Evolutionary conservation across 805 yeast genomes (phyloP), one percentile per base, ranked within the genome.

Genomic region (Zygosaccharomyces rouxii): DNA sequence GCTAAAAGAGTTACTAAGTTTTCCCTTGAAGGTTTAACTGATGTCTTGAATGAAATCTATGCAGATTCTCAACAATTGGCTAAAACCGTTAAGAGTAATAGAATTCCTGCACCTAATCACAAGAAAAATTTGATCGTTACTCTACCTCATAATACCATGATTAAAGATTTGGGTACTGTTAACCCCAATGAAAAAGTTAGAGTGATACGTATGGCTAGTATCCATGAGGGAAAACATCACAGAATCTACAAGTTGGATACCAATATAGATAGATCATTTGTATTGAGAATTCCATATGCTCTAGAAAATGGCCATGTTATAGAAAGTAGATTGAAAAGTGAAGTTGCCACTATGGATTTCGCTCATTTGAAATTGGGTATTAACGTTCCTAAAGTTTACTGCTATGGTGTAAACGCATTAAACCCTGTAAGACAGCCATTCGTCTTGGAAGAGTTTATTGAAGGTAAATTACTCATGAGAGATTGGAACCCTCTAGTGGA

Each of bases 221-320:
- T 89, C 51, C 96, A 88, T 62, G 98, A 92, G 67, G 99, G 98
- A 47, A 89, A 88, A 69, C 97, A 89, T 64, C 92, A 92, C 71
- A 78, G 96, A 63, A 73, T 92, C 51, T 92, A 90, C 70, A 81
- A 84, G 63, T 71, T 89, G 33, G 78, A 79, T 18, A 72, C 89
- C 47, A 78, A 78, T 54, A 38, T 59, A 9, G 82, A 71, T 2
- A 83, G 79, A 56, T 71, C 77, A 7, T 81, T 84, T 55, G 78
- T 87, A 25, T 74, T 94, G 66, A 80, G 99, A 66, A 78, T 94
- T 46, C 99, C 98, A 19, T 94, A 94, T 64, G 78, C 80, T 45
- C 70, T 83, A 50, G 86, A 84, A 44, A 75, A 89, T 18, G 86
- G 84, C 49, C 74, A 74, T 46, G 76, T 83, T 28, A 81, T 81